phyloP scores from a whole-genome alignment of 2,329 filamentous ascomycete species.

The Periconia sp. region DNA sequence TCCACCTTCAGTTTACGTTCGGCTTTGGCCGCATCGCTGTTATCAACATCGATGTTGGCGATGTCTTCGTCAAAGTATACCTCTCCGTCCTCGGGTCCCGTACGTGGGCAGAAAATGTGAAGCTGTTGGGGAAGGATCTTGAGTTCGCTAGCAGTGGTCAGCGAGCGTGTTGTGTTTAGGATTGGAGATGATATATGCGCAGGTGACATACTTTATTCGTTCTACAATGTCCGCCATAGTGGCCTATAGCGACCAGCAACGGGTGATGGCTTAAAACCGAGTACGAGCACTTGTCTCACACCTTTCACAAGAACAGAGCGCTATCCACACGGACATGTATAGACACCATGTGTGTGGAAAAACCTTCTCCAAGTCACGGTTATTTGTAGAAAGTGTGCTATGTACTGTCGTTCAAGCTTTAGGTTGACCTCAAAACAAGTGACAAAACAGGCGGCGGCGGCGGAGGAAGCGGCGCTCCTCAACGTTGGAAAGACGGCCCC shows the following conservation, averaged over 20 bases:
- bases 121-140: conserved; percentile 39
- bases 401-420: conserved; percentile 1
- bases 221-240: conserved; percentile 38
- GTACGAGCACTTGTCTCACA: conserved; percentile 6
- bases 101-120: conserved; percentile 54
- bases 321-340: conserved; percentile 5
- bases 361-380: not conserved
- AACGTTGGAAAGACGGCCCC: not conserved
- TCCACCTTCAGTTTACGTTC: conserved; percentile 37
- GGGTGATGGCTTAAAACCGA: not conserved
- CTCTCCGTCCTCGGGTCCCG: conserved; percentile 30
- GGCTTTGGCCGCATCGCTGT: conserved; percentile 25
- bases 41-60: conserved; percentile 28
- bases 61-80: conserved; percentile 52
- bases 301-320: conserved; percentile 12
- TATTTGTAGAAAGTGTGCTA: not conserved
- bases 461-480: not conserved
- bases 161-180: not conserved
- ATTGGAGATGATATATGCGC: not conserved
- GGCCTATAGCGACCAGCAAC: conserved; percentile 5
- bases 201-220: conserved; percentile 34
- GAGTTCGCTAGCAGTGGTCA: conserved; percentile 34
- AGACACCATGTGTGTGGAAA: not conserved
- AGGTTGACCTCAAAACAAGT: not conserved
- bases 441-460: not conserved